Base-by-base conservation (phyloP, 495 filamentous ascomycete genomes). In the Podospora pseudoanserina region DNA sequence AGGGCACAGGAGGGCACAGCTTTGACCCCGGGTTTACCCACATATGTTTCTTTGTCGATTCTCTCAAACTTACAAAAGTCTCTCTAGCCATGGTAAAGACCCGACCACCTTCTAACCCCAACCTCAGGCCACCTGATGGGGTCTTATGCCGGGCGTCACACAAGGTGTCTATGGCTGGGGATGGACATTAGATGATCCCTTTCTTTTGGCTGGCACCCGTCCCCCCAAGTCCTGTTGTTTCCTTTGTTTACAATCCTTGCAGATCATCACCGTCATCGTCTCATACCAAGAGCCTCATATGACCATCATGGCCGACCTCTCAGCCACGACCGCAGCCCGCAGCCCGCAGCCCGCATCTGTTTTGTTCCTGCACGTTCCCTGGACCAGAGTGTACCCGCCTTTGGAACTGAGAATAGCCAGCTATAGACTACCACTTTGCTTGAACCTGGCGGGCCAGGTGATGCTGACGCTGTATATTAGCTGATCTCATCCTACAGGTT, bases 381-480 rank as follows among this genome's bases (percentile, higher is more conserved):
- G 39, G 39, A 49, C 39, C 39, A 49, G 7, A 49, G 39, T 16
- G 39, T 49, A 16, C 13, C 39, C 39, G 39, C 39, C 7, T 18
- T 49, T 49, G 3, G 11, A 49, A 16, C 39, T 49, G 7, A 13
- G 39, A 49, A 49, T 16, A 18, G 13, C 39, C 39, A 49, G 15
- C 9, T 49, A 49, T 49, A 49, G 39, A 49, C 39, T 11, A 13
- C 13, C 4, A 4, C 55, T 58, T 9, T 19, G 5, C 5, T 2
- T 5, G 55, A 7, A 58, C 55, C 13, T 58, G 55, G 55, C 55
- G 23, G 19, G 9, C n/a, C 6, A 19, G 3, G 18, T 20, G 39
- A 49, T 58, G n/a, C n/a, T 58, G n/a, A 58, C n/a, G 23, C 55
- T 5, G 23, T 58, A 58, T 58, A 58, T 58, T 58, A 58, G 55